These are phyloP conservation scores for Deuterostichococcus epilithicus DNA, from an alignment of 139 green algal species.

Conservation along the genomic window DNA sequence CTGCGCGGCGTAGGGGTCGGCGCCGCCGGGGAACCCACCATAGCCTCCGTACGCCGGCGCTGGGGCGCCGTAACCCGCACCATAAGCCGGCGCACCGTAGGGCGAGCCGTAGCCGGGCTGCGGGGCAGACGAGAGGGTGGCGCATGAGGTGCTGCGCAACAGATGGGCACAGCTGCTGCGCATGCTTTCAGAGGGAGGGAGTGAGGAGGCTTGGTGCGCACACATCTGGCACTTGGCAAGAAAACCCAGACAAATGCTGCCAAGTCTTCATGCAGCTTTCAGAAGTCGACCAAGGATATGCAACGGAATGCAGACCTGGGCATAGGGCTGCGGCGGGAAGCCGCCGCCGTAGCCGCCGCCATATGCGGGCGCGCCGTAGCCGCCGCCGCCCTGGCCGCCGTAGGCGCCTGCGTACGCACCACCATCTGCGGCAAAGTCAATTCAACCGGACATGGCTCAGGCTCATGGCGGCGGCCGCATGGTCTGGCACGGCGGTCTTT, in stretches of 20 bases:
- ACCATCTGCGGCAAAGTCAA: no score
- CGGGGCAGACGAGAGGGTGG: conserved; percentile 7
- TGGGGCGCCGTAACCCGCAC: conserved; percentile 1
- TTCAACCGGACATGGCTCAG: no score
- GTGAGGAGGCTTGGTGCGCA: no score
- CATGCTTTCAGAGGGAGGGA: no score
- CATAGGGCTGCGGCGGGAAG: conserved; percentile 4
- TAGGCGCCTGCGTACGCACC: conserved; percentile 13
- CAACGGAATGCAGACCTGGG: no score
- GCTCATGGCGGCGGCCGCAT: no score
- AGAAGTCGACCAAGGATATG: no score
- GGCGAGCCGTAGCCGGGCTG: conserved; percentile 7
- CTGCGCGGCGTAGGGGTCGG: neutral
- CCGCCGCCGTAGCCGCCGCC: conserved; percentile 24
- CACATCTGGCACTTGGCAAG: no score
- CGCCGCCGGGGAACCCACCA: neutral
- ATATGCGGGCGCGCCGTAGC: conserved; percentile 13
- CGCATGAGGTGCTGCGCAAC: neutral
- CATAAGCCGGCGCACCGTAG: neutral
- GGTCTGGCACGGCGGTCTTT: no score
- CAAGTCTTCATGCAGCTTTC: no score
- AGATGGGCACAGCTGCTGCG: no score
- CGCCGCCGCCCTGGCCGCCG: neutral
- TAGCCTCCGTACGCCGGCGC: conserved; percentile 14
- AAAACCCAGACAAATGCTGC: no score